Percentiles rank a stretch among this genome's conserved stretches.
These are phyloP conservation scores for Coemansia pectinata DNA, from an alignment of 192 early-diverging fungal species.

Conservation along the genomic window DNA sequence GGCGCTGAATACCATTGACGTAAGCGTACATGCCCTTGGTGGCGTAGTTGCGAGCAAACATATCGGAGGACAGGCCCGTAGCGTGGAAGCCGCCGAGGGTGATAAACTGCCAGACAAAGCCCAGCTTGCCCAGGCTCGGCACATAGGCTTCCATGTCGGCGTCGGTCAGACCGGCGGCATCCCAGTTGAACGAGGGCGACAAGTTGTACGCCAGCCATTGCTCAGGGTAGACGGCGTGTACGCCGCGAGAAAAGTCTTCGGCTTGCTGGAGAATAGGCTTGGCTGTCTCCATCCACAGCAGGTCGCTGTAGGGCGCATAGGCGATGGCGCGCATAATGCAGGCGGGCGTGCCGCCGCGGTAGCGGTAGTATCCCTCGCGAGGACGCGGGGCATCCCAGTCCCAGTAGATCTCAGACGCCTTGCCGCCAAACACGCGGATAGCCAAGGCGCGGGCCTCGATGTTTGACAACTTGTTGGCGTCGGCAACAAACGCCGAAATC, in stretches of 20 bases:
- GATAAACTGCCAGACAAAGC: constrained; percentile 99
- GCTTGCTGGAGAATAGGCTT: constrained; percentile 92
- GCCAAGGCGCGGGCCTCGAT: constrained; percentile 79
- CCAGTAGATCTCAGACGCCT: constrained; percentile 65
- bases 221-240: constrained; percentile 75
- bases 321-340: constrained; percentile 81
- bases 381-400: constrained; percentile 88
- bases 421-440: constrained; percentile 56
- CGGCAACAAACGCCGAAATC: constrained; percentile 48
- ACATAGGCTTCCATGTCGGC: constrained; percentile 85
- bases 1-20: constrained; percentile 87
- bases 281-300: constrained; percentile 98
- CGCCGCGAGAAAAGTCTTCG: constrained; percentile 84
- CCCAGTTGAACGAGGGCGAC: constrained; percentile 98
- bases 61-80: constrained; percentile 80
- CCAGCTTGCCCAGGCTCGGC: constrained; percentile 78
- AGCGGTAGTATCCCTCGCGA: constrained; percentile 96
- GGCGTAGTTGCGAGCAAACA: constrained; percentile 88
- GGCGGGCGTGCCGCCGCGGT: constrained; percentile 90
- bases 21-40: constrained; percentile 93
- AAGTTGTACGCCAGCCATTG: constrained; percentile 95
- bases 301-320: constrained; percentile 87
- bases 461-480: constrained; percentile 71
- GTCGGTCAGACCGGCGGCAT: constrained; percentile 92
- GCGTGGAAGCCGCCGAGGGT: constrained; percentile 95